Evolutionary conservation across 352 stramenopile species (phyloP), one percentile per base, ranked within the genome.

Genomic region (Phytophthora palmivora): DNA sequence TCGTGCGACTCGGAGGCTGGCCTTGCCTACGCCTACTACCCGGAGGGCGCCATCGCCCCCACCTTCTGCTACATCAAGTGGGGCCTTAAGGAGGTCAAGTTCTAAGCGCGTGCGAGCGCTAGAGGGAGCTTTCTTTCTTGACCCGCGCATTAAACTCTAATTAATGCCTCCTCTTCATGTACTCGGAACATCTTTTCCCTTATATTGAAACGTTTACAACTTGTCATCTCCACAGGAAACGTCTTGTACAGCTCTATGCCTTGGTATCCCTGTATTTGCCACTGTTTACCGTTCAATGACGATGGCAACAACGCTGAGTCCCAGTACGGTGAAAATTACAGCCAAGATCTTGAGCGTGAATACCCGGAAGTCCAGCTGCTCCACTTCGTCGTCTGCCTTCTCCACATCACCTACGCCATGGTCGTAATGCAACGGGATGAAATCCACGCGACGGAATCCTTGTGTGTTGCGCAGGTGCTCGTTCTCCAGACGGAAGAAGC

Each of bases 401-500:
- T 82, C 78, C 14, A 69, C 38, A n/a, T 82, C 65, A 46, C 83
- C 84, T 2, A 90, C 79, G 30, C 76, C 79, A 49, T 87, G 81
- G 57, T 95, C 84, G 44, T 92, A 95, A 54, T 94, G 85, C 33
- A 95, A 55, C 36, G 87, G 87, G 46, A 94, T 92, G 36, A 94
- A 94, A 42, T 94, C 81, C 4, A 91, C 82, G 42, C 82, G 84
- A 36, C 80, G 84, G 54, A 92, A 95, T 26, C 85, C 85, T 52
- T 93, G 85, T 22, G 85, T 95, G 65, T 94, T 95, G 68, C 87
- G 85, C 47, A 94, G 49, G 44, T 94, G 85, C 69, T 95, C 87
- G 45, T 95, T 95, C 55, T 95, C 87, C 30, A 95, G 72, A 0
- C 78, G 73, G 47, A 95, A 95, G 51, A 95, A 93, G 63, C 87